These are phyloP conservation scores for Cutaneotrichosporon arboriforme DNA, from an alignment of 1,284 basidiomycete species.

Conservation along the genomic window DNA sequence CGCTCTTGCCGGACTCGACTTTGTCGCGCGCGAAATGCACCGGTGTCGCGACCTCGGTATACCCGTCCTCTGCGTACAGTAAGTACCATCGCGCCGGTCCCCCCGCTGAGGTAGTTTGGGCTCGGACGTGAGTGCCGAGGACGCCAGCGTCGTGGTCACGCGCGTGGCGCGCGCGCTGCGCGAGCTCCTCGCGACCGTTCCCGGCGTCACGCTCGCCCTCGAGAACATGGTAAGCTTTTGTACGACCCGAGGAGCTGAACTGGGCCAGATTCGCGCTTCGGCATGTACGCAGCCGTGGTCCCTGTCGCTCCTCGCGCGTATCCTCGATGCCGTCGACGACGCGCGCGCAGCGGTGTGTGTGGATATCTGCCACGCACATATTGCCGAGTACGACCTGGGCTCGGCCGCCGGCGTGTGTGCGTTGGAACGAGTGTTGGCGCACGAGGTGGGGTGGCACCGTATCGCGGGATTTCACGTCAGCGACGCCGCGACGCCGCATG, in stretches of 20 bases:
- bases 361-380: slow-evolving; percentile 18
- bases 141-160: not conserved
- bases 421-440: not conserved
- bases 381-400: slow-evolving; percentile 11
- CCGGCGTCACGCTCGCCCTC: slow-evolving; percentile 7
- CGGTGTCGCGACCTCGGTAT: slow-evolving; percentile 1
- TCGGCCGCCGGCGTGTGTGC: not conserved
- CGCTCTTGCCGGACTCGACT: not conserved
- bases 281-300: slow-evolving; percentile 8
- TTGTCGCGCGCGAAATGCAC: slow-evolving; percentile 7
- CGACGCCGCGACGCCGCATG: slow-evolving; percentile 6
- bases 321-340: slow-evolving; percentile 6
- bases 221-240: slow-evolving; percentile 16
- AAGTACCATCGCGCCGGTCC: not conserved
- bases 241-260: not conserved
- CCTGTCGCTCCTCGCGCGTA: not conserved
- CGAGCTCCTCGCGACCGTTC: not conserved
- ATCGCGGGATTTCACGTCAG: slow-evolving; percentile 14
- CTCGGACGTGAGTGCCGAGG: not conserved
- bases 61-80: slow-evolving; percentile 14
- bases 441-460: not conserved
- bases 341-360: slow-evolving; percentile 8
- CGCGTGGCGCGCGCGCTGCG: not conserved
- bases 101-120: not conserved
- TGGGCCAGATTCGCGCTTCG: not conserved